Conservation (phyloP, 345 rosid species). For the Noccaea caerulescens region DNA sequence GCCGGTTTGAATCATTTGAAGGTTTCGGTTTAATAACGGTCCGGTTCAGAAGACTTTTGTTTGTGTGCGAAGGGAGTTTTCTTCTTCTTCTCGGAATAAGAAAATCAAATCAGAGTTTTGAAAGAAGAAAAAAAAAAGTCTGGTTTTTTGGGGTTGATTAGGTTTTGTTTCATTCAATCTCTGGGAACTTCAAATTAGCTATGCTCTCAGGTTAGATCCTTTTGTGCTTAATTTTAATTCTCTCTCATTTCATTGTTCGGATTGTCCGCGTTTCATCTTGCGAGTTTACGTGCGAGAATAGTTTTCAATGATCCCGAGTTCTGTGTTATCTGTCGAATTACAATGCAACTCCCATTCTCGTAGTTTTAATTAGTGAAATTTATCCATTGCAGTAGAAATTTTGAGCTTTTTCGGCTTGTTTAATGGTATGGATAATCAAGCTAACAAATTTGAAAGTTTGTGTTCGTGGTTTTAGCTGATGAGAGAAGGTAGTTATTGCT, state of each 20-base stretch:
- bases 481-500: conserved; percentile 2
- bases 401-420: conserved; percentile 12
- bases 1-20: conserved; percentile 3
- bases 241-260: neutral
- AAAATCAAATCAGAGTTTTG: conserved; percentile 31
- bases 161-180: conserved; percentile 38
- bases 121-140: neutral
- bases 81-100: conserved; percentile 18
- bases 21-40: neutral
- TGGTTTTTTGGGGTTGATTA: conserved; percentile 19
- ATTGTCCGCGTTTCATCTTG: neutral
- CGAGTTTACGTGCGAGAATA: conserved; percentile 26
- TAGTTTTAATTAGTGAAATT: conserved; percentile 1
- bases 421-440: neutral
- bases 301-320: conserved; percentile 32
- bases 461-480: conserved; percentile 20
- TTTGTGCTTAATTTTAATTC: conserved; percentile 11
- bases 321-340: conserved; percentile 19
- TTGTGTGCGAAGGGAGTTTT: conserved; percentile 7
- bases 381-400: neutral
- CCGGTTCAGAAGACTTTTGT: conserved; percentile 15
- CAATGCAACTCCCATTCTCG: conserved; percentile 7
- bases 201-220: conserved; percentile 41
- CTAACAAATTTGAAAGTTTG: neutral
- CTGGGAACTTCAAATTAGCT: conserved; percentile 26